phyloP scores from a whole-genome alignment of 345 rosid species.

The Melaleuca alternifolia region DNA sequence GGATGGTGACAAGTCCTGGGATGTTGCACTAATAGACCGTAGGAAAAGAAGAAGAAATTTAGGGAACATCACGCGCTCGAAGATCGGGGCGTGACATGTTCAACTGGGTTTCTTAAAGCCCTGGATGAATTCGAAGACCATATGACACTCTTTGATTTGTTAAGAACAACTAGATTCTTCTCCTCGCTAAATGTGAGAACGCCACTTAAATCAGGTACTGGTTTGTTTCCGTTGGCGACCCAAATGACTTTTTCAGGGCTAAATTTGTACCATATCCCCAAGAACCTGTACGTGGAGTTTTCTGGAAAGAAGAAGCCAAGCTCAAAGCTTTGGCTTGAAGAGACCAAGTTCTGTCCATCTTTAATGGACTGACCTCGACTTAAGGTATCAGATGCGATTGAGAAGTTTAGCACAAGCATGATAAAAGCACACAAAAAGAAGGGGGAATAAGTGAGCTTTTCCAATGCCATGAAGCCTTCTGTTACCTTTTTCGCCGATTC shows the following conservation, averaged over 20 bases:
- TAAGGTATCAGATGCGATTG: not conserved
- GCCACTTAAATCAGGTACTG: constrained; percentile 5
- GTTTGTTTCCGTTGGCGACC: constrained; percentile 30
- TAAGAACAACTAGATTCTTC: constrained; percentile 2
- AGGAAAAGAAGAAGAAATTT: no score
- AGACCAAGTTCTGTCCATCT: not conserved
- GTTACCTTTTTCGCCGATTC: not conserved
- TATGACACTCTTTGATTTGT: not conserved
- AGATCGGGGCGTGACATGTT: no score
- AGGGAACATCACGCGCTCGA: no score
- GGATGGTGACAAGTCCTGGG: no score
- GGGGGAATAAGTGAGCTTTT: not conserved
- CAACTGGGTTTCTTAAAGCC: not conserved
- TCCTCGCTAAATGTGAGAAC: constrained; percentile 6
- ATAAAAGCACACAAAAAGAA: not conserved
- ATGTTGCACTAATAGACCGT: no score
- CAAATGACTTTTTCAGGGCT: constrained; percentile 8
- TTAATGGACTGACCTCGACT: not conserved
- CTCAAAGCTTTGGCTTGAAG: constrained; percentile 1
- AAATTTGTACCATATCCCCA: constrained; percentile 31
- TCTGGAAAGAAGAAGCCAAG: constrained; percentile 9
- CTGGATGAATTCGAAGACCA: constrained; percentile 19
- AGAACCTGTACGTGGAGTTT: constrained; percentile 4
- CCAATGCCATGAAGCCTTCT: not conserved
- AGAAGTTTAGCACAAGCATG: not conserved